Conservation (phyloP, 768 basidiomycete genomes). For the Paxillus ammoniavirescens region DNA sequence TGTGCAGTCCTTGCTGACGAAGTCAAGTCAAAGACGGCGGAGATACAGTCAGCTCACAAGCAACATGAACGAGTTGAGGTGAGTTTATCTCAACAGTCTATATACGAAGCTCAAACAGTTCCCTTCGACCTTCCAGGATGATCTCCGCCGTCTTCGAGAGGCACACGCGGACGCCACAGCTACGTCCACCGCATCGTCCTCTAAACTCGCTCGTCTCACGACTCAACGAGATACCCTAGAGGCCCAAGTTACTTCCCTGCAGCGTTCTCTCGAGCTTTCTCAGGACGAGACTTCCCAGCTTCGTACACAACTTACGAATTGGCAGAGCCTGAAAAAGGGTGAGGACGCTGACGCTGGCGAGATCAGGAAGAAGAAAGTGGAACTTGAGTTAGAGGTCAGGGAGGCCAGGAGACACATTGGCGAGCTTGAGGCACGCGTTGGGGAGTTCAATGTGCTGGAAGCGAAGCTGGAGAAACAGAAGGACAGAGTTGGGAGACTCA, state of each 20-base stretch:
- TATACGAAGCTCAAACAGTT: not conserved
- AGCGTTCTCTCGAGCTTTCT: slow-evolving; percentile 55
- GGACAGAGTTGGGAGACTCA: slow-evolving; percentile 41
- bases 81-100: slow-evolving; percentile 3
- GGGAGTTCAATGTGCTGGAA: slow-evolving; percentile 29
- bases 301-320: slow-evolving; percentile 63
- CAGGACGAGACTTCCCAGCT: slow-evolving; percentile 55
- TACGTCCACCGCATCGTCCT: slow-evolving; percentile 41
- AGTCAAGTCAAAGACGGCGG: slow-evolving; percentile 39
- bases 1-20: slow-evolving; percentile 34
- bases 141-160: slow-evolving; percentile 44
- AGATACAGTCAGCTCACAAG: slow-evolving; percentile 37
- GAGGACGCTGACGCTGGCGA: slow-evolving; percentile 58
- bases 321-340: slow-evolving; percentile 65
- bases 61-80: slow-evolving; percentile 52
- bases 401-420: slow-evolving; percentile 40
- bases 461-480: slow-evolving; percentile 44
- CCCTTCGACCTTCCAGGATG: slow-evolving; percentile 28
- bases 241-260: slow-evolving; percentile 51
- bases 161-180: slow-evolving; percentile 50
- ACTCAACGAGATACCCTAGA: slow-evolving; percentile 60
- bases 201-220: slow-evolving; percentile 55
- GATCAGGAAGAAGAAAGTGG: slow-evolving; percentile 50
- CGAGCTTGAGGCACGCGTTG: slow-evolving; percentile 27
- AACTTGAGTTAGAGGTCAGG: slow-evolving; percentile 54